phyloP scores from a whole-genome alignment of 1,139 yeast genomes.

The Candida tropicalis region DNA sequence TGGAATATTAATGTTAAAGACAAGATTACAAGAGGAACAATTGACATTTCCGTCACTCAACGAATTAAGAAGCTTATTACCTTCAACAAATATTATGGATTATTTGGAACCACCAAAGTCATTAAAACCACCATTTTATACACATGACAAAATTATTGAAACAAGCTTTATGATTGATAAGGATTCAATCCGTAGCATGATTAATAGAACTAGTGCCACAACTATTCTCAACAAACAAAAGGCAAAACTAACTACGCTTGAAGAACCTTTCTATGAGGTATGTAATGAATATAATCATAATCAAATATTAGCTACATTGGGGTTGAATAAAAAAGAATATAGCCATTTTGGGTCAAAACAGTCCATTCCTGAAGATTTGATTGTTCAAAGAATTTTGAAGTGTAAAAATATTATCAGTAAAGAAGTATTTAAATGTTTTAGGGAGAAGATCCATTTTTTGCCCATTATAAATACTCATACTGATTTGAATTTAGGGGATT shows the following conservation, averaged over 20 bases:
- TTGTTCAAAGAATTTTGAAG: conserved; percentile 23
- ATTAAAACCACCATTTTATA: background rate
- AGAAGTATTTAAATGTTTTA: conserved; percentile 44
- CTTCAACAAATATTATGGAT: conserved; percentile 13
- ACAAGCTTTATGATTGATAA: conserved; percentile 15
- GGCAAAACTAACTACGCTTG: conserved; percentile 35
- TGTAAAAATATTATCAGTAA: conserved; percentile 25
- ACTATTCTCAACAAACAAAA: conserved; percentile 44
- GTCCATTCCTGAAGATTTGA: conserved; percentile 22
- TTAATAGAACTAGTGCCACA: conserved; percentile 33
- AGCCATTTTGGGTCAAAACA: conserved; percentile 18
- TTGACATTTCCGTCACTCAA: background rate
- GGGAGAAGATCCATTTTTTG: conserved; percentile 57
- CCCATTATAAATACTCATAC: conserved; percentile 60
- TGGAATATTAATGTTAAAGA: conserved; percentile 21
- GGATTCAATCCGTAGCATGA: conserved; percentile 16
- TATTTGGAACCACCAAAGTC: conserved; percentile 23
- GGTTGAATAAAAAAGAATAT: conserved; percentile 25
- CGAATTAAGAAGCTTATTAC: background rate
- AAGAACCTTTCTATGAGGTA: conserved; percentile 51
- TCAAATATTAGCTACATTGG: conserved; percentile 31
- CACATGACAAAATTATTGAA: conserved; percentile 14
- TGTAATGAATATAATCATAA: conserved; percentile 55
- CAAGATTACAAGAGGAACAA: conserved; percentile 16
- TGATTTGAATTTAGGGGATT: conserved; percentile 79